Evolutionary conservation across 257 asterid species (phyloP).

Genomic region (Solanum dulcamara): DNA sequence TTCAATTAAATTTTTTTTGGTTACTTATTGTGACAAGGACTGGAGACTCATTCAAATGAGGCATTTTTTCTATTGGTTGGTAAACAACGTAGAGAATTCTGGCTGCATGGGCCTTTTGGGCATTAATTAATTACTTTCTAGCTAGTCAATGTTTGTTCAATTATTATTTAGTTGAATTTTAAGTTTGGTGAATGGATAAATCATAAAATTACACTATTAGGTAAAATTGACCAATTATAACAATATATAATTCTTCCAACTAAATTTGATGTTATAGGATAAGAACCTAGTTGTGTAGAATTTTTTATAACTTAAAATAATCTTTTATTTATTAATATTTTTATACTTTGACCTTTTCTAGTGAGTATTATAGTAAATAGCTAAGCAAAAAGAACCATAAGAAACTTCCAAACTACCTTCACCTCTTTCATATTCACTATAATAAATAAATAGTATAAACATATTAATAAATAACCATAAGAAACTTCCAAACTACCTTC

Average conservation of each 20-base stretch:
- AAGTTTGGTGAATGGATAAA: neutral
- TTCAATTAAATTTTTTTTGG: neutral
- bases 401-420: neutral
- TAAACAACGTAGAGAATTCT: neutral
- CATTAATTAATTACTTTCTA: neutral
- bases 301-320: neutral
- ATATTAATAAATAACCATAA: neutral
- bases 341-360: neutral
- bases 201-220: neutral
- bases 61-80: neutral
- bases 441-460: too few relatives aligned
- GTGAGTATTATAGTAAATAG: neutral
- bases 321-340: neutral
- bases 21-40: neutral
- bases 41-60: neutral
- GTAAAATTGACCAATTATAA: neutral
- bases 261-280: neutral
- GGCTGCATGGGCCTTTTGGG: neutral
- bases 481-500: neutral
- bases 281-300: neutral
- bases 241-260: neutral
- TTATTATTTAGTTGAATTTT: neutral
- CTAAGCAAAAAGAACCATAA: neutral
- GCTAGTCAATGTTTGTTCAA: neutral
- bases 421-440: neutral